Conservation (phyloP, 768 basidiomycete genomes). For the Termitomyces sp. region DNA sequence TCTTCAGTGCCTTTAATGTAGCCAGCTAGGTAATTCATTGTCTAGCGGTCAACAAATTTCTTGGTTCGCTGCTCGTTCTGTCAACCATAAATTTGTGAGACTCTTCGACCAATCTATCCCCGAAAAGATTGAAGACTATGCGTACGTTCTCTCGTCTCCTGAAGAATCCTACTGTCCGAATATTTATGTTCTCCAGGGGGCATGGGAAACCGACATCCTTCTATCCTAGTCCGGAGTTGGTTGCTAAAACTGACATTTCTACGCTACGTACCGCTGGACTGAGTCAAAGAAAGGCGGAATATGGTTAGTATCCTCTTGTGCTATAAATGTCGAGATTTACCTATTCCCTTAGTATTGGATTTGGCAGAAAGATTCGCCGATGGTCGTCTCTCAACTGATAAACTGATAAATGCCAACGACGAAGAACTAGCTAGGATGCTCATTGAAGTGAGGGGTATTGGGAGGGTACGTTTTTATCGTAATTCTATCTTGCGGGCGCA, state of each 20-base stretch:
- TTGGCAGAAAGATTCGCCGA: slow-evolving; percentile 77
- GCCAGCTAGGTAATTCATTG: background rate
- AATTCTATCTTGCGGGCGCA: background rate
- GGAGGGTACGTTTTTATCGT: slow-evolving; percentile 42
- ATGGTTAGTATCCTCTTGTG: slow-evolving; percentile 44
- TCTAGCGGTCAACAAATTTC: slow-evolving; percentile 75
- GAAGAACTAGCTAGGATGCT: slow-evolving; percentile 74
- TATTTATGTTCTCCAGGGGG: slow-evolving; percentile 9
- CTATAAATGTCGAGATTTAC: background rate
- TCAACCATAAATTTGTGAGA: slow-evolving; percentile 72
- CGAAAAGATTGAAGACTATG: slow-evolving; percentile 53
- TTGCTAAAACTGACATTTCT: slow-evolving; percentile 52
- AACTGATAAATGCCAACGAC: slow-evolving; percentile 64
- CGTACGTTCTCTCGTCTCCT: slow-evolving; percentile 21
- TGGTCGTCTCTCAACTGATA: slow-evolving; percentile 69
- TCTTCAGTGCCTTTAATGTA: background rate
- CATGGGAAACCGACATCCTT: slow-evolving; percentile 24
- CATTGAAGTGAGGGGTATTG: slow-evolving; percentile 75
- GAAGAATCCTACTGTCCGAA: slow-evolving; percentile 3
- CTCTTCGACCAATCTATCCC: slow-evolving; percentile 72
- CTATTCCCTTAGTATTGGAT: slow-evolving; percentile 52
- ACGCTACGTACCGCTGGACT: slow-evolving; percentile 70
- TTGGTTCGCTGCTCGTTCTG: slow-evolving; percentile 81
- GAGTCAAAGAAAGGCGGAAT: slow-evolving; percentile 85
- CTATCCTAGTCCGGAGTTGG: slow-evolving; percentile 71